Evolutionary conservation across 768 basidiomycete species (phyloP).

Genomic region (Pleurotus ostreatus): DNA sequence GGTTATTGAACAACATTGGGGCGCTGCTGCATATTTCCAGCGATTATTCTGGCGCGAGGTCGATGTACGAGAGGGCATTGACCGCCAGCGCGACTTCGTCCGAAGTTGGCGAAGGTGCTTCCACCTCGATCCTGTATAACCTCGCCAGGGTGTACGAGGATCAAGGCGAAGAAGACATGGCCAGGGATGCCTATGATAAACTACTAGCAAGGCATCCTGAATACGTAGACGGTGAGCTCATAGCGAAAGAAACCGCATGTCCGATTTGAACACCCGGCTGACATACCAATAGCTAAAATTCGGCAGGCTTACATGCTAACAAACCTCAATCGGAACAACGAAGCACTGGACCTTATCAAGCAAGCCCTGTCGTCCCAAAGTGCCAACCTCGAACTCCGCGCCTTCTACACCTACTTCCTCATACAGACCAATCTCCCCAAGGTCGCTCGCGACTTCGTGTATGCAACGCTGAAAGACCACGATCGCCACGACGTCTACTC

Average conservation of each 20-base stretch:
- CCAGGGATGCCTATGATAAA: slow-evolving; percentile 85
- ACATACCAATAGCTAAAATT: slow-evolving; percentile 68
- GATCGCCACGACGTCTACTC: slow-evolving; percentile 90
- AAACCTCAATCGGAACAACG: slow-evolving; percentile 64
- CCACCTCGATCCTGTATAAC: slow-evolving; percentile 87
- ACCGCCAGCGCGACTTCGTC: slow-evolving; percentile 44
- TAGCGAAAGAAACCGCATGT: background rate
- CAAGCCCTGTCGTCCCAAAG: slow-evolving; percentile 80
- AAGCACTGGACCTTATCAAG: slow-evolving; percentile 87
- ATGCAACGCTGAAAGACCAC: slow-evolving; percentile 78
- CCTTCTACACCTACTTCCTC: slow-evolving; percentile 92
- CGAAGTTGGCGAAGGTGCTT: slow-evolving; percentile 60
- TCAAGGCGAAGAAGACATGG: slow-evolving; percentile 63
- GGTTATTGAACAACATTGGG: slow-evolving; percentile 79
- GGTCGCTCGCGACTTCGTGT: slow-evolving; percentile 86
- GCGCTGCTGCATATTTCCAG: slow-evolving; percentile 70
- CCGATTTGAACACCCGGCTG: background rate
- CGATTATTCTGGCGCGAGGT: slow-evolving; percentile 48
- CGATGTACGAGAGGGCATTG: slow-evolving; percentile 72
- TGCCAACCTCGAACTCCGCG: slow-evolving; percentile 81
- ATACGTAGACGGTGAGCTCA: slow-evolving; percentile 83
- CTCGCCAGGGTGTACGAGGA: slow-evolving; percentile 91
- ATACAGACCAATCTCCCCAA: slow-evolving; percentile 69
- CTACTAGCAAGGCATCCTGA: slow-evolving; percentile 89
- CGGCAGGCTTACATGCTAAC: slow-evolving; percentile 82